A percentile compares a stretch with the other conserved stretches of the same genome.
Evolutionary conservation across 495 filamentous ascomycete species (phyloP).

Genomic region (Pyrenula aspistea): DNA sequence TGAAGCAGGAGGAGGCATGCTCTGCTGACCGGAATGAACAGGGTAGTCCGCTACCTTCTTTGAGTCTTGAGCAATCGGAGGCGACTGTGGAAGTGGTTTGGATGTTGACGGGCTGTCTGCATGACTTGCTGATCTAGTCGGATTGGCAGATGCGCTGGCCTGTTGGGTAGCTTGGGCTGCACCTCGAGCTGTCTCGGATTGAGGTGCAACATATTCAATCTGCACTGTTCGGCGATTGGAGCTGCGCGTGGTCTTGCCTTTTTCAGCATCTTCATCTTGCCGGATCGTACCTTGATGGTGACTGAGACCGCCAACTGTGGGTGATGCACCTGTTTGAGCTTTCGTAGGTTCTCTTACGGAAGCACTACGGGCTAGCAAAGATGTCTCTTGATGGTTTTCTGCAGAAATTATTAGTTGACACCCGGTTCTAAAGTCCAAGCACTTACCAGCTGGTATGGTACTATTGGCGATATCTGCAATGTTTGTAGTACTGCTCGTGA

Average conservation of each 20-base stretch:
- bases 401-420: too few relatives aligned
- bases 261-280: slow-evolving; percentile 47
- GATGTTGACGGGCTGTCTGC: slow-evolving; percentile 26
- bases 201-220: slow-evolving; percentile 93
- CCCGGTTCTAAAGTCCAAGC: slow-evolving; percentile 6
- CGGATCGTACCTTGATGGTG: slow-evolving; percentile 72
- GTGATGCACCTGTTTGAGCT: slow-evolving; percentile 40
- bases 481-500: slow-evolving; percentile 88
- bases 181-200: slow-evolving; percentile 63
- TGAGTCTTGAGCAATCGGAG: slow-evolving; percentile 27
- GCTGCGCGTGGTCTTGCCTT: slow-evolving; percentile 56
- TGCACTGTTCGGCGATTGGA: slow-evolving; percentile 91
- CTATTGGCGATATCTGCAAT: slow-evolving; percentile 75
- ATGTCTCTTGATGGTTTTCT: slow-evolving; percentile 46
- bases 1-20: slow-evolving; percentile 33
- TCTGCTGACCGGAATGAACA: slow-evolving; percentile 18
- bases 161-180: slow-evolving; percentile 26
- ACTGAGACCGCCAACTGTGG: slow-evolving; percentile 52
- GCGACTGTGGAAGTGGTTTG: slow-evolving; percentile 41
- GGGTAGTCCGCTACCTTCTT: slow-evolving; percentile 14
- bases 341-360: slow-evolving; percentile 82
- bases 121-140: slow-evolving; percentile 23
- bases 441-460: slow-evolving; percentile 55
- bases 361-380: slow-evolving; percentile 64
- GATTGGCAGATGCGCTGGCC: slow-evolving; percentile 30